Base-by-base conservation (phyloP, 768 basidiomycete genomes). In the Mycena chlorophos region DNA sequence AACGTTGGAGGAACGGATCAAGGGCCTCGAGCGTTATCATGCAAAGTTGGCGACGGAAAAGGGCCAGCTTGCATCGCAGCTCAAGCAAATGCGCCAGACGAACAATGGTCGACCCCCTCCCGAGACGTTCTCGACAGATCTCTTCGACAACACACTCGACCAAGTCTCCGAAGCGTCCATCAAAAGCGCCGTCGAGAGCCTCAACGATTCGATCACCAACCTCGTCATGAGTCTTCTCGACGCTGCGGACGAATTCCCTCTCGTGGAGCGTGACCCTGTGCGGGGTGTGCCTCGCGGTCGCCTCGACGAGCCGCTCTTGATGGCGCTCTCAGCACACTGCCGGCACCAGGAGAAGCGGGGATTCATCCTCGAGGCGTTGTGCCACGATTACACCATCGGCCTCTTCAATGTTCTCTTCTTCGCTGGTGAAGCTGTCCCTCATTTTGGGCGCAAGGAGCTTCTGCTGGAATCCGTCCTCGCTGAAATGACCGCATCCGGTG, bases 321-420 rank as follows among this genome's bases (percentile, higher is more conserved):
- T 58, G 5, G 55, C 61, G 5, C 30, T 57, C 23, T 23, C 37
- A 22, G 28, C 46, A 43, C 25, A 54, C 52, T 29, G 48, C 30
- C 17, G 43, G 2, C 20, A 6, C 42, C 51, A 59, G 47, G 61
- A 63, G 29, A 54, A 51, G 12, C 61, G 63, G 10, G 61, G 61
- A 31, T 57, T 64, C 17, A 31, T 64, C 19, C 53, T 64, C n/a
- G 63, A 64, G 25, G 63, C 63, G 3, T 20, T 19, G 16, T 28
- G 60, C 23, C 63, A 64, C 39, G 40, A 56, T 20, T 16, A 13
- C 3, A 31, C 60, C 8, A n/a, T 62, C 20, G 8, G 10, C 4
- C 26, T 48, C 29, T 49, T 64, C 28, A 16, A 63, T 22, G 23
- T 1, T 2, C 16, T 60, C 1, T 57, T 62, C 40, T 63, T 60